Conservation (phyloP, 2,329 filamentous ascomycete genomes). For the Sphaceloma murrayae region DNA sequence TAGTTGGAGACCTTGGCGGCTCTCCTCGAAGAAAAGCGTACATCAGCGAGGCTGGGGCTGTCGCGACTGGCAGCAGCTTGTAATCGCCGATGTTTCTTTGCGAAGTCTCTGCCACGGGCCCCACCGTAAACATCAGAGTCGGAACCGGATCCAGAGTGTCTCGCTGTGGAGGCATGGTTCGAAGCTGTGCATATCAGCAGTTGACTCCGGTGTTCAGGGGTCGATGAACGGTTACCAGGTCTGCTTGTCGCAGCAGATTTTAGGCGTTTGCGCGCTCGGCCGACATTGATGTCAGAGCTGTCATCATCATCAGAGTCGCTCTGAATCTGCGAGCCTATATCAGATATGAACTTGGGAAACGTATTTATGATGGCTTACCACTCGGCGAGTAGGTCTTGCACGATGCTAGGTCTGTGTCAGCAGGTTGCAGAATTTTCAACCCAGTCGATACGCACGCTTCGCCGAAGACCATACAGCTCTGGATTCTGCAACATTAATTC, state of each 20-base stretch:
- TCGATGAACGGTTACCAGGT: constrained; percentile 41
- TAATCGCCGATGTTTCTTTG: constrained; percentile 65
- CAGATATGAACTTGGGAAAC: constrained; percentile 16
- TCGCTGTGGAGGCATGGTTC: constrained; percentile 22
- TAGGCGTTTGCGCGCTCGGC: constrained; percentile 52
- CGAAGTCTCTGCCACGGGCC: constrained; percentile 54
- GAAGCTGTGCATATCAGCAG: constrained; percentile 22
- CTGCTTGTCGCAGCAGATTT: constrained; percentile 53
- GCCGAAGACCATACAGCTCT: constrained; percentile 83
- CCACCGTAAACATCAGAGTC: constrained; percentile 68
- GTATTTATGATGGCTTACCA: constrained; percentile 38
- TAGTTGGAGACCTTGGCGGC: constrained; percentile 65
- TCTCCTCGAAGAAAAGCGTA: constrained; percentile 83
- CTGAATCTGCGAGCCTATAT: constrained; percentile 40
- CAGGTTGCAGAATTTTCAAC: constrained; percentile 16
- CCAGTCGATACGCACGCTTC: constrained; percentile 59
- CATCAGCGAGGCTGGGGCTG: constrained; percentile 61
- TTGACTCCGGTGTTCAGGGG: constrained; percentile 37
- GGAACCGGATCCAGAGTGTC: constrained; percentile 53
- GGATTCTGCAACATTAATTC: constrained; percentile 85
- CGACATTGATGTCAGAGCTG: constrained; percentile 62
- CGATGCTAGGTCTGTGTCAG: constrained; percentile 42
- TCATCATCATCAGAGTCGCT: constrained; percentile 53
- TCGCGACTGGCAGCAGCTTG: constrained; percentile 52
- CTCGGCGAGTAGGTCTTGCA: constrained; percentile 51